Conservation (phyloP, 305 asterid species). For the Fraxinus ornus region DNA sequence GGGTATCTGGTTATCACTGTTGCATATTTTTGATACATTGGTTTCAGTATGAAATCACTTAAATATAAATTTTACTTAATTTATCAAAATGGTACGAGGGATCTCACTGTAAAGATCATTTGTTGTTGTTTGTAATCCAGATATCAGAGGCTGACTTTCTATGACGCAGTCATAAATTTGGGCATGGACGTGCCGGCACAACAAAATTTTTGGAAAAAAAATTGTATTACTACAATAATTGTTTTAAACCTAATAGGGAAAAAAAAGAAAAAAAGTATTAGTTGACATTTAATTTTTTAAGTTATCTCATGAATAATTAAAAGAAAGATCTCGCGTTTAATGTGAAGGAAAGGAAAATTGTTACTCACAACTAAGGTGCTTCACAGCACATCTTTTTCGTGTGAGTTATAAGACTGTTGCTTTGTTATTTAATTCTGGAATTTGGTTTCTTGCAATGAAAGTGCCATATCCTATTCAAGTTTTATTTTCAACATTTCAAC, state of each 20-base stretch:
- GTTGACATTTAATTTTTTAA: not conserved
- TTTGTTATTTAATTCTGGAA: not conserved
- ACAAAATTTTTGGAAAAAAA: not conserved
- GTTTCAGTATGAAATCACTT: not conserved
- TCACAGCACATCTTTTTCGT: not conserved
- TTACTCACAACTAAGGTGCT: not conserved
- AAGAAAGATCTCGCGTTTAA: not conserved
- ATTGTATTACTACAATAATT: not conserved
- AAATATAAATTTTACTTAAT: not conserved
- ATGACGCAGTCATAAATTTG: not conserved
- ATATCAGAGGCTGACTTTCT: not conserved
- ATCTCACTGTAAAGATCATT: not conserved
- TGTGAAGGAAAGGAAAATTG: not conserved
- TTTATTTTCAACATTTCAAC: conserved; percentile 1
- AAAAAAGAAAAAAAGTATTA: not conserved
- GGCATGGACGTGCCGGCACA: not conserved
- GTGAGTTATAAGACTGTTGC: not conserved
- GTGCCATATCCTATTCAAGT: not conserved
- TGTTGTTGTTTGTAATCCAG: not conserved
- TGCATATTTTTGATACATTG: not conserved
- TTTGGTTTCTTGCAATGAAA: not conserved
- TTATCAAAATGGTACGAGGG: not conserved
- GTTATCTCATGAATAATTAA: not conserved
- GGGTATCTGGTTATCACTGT: not conserved
- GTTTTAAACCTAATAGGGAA: not conserved